These are phyloP conservation scores for Amoebophrya sp. DNA, from an alignment of 169 alveolate species.

Conservation along the genomic window DNA sequence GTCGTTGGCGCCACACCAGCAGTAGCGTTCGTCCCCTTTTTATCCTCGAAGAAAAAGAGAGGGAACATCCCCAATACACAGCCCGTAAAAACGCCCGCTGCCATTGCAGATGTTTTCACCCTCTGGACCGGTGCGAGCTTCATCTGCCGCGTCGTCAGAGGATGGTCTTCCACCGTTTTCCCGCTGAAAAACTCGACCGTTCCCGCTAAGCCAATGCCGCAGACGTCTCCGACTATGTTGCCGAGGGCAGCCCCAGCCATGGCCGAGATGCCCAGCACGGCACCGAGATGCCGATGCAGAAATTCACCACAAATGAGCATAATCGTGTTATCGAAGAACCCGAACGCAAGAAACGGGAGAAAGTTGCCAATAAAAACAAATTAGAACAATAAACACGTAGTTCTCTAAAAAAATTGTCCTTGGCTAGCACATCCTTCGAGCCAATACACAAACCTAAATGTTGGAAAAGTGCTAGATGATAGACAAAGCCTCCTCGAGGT, in stretches of 20 bases:
- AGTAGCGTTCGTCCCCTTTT: too few relatives aligned
- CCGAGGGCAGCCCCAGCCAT: constrained; percentile 56
- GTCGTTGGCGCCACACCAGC: too few relatives aligned
- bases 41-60: not conserved
- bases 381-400: too few relatives aligned
- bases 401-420: too few relatives aligned
- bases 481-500: too few relatives aligned
- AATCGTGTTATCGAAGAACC: constrained; percentile 53
- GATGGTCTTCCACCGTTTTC: not conserved
- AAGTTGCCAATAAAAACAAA: not conserved
- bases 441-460: too few relatives aligned
- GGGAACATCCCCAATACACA: constrained; percentile 1
- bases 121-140: not conserved
- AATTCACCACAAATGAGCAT: constrained; percentile 52
- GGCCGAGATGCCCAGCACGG: constrained; percentile 46
- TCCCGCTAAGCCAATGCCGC: constrained; percentile 53
- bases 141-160: not conserved
- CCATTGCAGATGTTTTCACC: not conserved
- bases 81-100: not conserved
- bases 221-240: constrained; percentile 52
- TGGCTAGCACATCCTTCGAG: too few relatives aligned
- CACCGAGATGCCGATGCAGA: constrained; percentile 27
- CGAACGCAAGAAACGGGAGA: constrained; percentile 51
- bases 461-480: too few relatives aligned
- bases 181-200: constrained; percentile 39